Evolutionary conservation across 805 yeast species (phyloP), one percentile per base, ranked within the genome.

Genomic region (Candida sonorensis): DNA sequence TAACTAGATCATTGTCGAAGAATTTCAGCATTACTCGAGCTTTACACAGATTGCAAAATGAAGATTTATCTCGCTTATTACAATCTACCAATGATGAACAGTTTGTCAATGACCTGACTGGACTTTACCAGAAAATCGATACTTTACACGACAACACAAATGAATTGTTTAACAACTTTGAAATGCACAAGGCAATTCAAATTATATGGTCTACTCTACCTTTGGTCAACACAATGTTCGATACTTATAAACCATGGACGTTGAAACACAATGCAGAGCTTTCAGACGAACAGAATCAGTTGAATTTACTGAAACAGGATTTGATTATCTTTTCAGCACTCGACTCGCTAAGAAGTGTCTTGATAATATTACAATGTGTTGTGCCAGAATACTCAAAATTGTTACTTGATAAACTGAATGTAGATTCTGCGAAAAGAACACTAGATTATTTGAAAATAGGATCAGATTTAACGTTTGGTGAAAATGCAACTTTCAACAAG

Each of bases 201-300:
- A 59, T 62, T 11, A 61, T 86, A 53, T 78, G 92, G 86, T 47
- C 57, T 5, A 56, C 74, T 4, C 53, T 79, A 12, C 72, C 73
- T 30, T 55, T 63, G 11, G 79, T 83, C 1, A 90, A 90, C 48
- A 62, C 62, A 13, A 69, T 81, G 20, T 67, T 87, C 41, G 94
- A 85, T 48, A 61, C 55, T 1, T 59, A 75, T 5, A 79, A 76
- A 45, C 97, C 97, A 0, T 90, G 97, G 97, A 55, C 60, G 7
- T 58, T 65, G 30, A 61, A 60, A 15, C 54, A 54, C 7, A 43
- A 44, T 11, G 36, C 36, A 5, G 53, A 52, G 4, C 50, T 45
- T 18, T 9, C 27, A 3, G 31, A 34, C 2, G 30, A 15, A 2
- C 29, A 18, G 16, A 25, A 27, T 5, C 28, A 39, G 4, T 4